Conservation (phyloP, 164 flowering plant species). For the Cinnamomum chago region DNA sequence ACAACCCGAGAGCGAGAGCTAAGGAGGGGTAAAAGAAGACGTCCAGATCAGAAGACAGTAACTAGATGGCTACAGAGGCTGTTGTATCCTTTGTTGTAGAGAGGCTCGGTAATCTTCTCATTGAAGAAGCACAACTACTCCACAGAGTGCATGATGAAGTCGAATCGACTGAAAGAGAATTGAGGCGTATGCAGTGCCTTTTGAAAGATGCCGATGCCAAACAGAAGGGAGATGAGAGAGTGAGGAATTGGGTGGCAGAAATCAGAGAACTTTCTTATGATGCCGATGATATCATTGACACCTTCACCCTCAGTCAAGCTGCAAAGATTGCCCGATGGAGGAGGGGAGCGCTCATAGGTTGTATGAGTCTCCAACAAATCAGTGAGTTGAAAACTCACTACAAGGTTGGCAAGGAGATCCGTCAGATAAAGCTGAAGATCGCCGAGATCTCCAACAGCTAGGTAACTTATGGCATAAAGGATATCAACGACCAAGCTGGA, state of each 20-base stretch:
- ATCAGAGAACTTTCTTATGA: slow-evolving; percentile 16
- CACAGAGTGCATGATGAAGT: slow-evolving; percentile 18
- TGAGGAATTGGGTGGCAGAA: slow-evolving; percentile 18
- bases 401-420: not conserved
- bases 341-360: not conserved
- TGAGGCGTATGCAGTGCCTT: slow-evolving; percentile 25
- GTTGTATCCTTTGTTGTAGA: slow-evolving; percentile 12
- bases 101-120: slow-evolving; percentile 14
- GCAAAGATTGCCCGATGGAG: not conserved
- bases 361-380: not conserved
- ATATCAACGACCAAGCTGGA: not conserved
- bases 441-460: not conserved
- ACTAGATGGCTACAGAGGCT: not conserved
- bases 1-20: too few relatives aligned
- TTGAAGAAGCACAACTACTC: not conserved
- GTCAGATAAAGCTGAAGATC: not conserved
- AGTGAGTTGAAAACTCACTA: not conserved
- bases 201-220: slow-evolving; percentile 24
- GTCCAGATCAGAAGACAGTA: too few relatives aligned
- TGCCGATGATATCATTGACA: slow-evolving; percentile 19
- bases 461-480: not conserved
- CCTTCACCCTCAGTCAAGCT: slow-evolving; percentile 2
- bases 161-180: slow-evolving; percentile 12
- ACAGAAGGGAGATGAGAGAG: slow-evolving; percentile 4
- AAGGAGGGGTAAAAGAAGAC: too few relatives aligned